These are phyloP conservation scores for Populus davidiana DNA, from an alignment of 345 rosid genomes.

Conservation along the genomic window DNA sequence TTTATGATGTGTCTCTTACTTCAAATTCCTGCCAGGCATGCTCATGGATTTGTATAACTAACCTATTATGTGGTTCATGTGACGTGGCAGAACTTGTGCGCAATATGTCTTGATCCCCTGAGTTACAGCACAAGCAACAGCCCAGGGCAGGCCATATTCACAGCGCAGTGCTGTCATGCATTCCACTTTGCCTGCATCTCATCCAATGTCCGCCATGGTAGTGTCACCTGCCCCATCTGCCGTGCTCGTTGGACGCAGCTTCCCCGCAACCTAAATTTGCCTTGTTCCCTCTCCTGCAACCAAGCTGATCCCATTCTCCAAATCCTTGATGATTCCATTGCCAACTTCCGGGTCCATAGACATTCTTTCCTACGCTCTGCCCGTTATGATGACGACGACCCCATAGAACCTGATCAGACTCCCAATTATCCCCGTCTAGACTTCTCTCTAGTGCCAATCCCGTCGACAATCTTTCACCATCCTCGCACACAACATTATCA, in stretches of 20 bases:
- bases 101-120: constrained; percentile 79
- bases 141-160: constrained; percentile 71
- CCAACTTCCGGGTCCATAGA: constrained; percentile 69
- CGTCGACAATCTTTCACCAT: constrained; percentile 35
- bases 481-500: constrained; percentile 24
- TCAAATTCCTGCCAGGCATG: neutral
- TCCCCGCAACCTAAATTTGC: constrained; percentile 58
- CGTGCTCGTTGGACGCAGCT: constrained; percentile 92
- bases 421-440: constrained; percentile 47
- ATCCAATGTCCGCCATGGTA: constrained; percentile 87
- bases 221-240: constrained; percentile 81
- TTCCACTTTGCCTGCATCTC: constrained; percentile 81
- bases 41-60: neutral
- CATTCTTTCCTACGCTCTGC: constrained; percentile 72
- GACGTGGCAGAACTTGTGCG: constrained; percentile 58
- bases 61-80: neutral
- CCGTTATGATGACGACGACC: constrained; percentile 81
- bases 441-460: constrained; percentile 48
- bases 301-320: constrained; percentile 62
- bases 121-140: constrained; percentile 52
- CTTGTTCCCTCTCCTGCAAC: constrained; percentile 49
- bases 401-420: constrained; percentile 53
- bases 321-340: constrained; percentile 73
- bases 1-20: neutral
- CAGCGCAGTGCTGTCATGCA: constrained; percentile 84